Evolutionary conservation across 2,329 filamentous ascomycete species (phyloP).

Genomic region (Akanthomyces uredinophilus): DNA sequence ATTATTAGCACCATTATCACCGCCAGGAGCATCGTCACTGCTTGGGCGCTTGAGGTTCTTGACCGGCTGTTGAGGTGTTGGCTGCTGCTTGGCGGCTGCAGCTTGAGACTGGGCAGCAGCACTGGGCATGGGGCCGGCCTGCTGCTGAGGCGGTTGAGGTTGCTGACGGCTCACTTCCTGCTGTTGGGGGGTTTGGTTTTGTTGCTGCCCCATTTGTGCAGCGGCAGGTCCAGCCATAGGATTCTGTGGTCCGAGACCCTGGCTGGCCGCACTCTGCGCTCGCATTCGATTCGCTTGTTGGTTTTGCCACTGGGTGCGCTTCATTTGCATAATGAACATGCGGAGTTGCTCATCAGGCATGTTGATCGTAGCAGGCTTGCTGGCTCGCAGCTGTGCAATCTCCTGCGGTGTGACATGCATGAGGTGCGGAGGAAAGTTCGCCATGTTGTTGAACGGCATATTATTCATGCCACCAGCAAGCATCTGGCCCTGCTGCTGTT

Average conservation of each 20-base stretch:
- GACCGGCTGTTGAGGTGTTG: slow-evolving; percentile 22
- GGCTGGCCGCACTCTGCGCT: slow-evolving; percentile 21
- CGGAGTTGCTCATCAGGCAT: slow-evolving; percentile 32
- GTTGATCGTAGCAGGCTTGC: slow-evolving; percentile 21
- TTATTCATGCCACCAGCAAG: slow-evolving; percentile 11
- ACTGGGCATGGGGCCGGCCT: slow-evolving; percentile 21
- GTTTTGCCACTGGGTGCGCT: slow-evolving; percentile 27
- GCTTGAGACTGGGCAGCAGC: slow-evolving; percentile 17
- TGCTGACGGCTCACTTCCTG: slow-evolving; percentile 30
- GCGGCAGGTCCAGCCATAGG: slow-evolving; percentile 16
- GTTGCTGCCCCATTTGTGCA: slow-evolving; percentile 18
- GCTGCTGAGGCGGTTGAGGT: slow-evolving; percentile 27
- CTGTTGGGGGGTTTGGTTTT: slow-evolving; percentile 18
- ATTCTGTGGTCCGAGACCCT: slow-evolving; percentile 15
- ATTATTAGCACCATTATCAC: slow-evolving; percentile 36
- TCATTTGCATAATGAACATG: slow-evolving; percentile 28
- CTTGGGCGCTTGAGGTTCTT: slow-evolving; percentile 49
- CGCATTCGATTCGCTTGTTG: slow-evolving; percentile 25
- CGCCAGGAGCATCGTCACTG: slow-evolving; percentile 39
- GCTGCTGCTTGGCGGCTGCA: slow-evolving; percentile 21
- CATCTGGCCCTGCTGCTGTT: slow-evolving; percentile 20
- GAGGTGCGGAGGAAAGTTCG: slow-evolving; percentile 26
- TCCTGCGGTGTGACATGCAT: slow-evolving; percentile 31
- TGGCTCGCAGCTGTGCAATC: slow-evolving; percentile 27
- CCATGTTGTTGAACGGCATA: slow-evolving; percentile 21